Conservation (phyloP, 2,329 filamentous ascomycete species). For the Acephala macrosclerotiorum region DNA sequence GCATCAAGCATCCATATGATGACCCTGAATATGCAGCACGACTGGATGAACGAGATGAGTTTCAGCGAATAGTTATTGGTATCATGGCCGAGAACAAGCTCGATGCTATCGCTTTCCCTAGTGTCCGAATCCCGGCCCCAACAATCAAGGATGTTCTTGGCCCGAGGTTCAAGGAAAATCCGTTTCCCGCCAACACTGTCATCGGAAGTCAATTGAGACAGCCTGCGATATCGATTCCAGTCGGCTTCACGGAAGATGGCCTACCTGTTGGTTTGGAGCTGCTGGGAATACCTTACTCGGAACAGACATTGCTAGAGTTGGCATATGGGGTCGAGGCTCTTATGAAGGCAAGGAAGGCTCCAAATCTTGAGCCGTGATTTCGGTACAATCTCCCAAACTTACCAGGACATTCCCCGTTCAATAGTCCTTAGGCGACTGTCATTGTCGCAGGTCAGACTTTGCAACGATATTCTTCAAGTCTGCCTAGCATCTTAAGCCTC, state of each 20-base stretch:
- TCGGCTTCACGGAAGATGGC: slow-evolving; percentile 42
- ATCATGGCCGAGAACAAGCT: slow-evolving; percentile 43
- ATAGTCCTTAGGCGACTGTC: too few relatives aligned
- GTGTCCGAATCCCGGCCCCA: slow-evolving; percentile 45
- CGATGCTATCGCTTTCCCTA: slow-evolving; percentile 46
- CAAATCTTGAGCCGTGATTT: neutral
- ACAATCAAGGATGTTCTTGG: slow-evolving; percentile 43
- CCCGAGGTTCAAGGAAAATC: slow-evolving; percentile 37
- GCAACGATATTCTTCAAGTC: neutral
- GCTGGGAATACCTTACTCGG: slow-evolving; percentile 37
- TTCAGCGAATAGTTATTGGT: slow-evolving; percentile 43
- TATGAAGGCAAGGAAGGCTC: slow-evolving; percentile 24
- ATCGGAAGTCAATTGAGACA: slow-evolving; percentile 45
- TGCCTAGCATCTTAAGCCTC: too few relatives aligned
- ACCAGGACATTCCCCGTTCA: too few relatives aligned
- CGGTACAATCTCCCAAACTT: neutral
- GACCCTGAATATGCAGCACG: slow-evolving; percentile 41
- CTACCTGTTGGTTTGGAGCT: slow-evolving; percentile 44
- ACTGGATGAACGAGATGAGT: slow-evolving; percentile 37
- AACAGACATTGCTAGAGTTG: slow-evolving; percentile 34
- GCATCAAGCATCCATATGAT: slow-evolving; percentile 36
- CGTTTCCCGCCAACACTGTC: slow-evolving; percentile 46
- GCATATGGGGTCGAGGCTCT: slow-evolving; percentile 28
- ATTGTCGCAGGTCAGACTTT: neutral
- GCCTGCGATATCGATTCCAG: slow-evolving; percentile 46